Percentiles rank a stretch among this genome's conserved stretches.
Conservation (phyloP, 108 stramenopile genomes). For the Cyclostephanos tholiformis region DNA sequence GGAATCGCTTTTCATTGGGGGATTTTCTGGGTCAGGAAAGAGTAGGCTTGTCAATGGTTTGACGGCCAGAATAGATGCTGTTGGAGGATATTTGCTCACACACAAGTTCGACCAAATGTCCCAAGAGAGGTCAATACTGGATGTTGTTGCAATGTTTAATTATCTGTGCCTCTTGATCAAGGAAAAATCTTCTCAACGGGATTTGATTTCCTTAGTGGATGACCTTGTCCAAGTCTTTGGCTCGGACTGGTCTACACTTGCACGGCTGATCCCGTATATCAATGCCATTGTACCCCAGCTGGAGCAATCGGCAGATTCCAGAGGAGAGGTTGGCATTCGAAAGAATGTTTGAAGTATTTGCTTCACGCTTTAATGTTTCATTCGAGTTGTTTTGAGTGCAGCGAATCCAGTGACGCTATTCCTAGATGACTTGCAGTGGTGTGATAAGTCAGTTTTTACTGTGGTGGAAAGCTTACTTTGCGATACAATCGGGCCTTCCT, state of each 20-base stretch:
- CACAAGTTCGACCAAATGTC: constrained; percentile 45
- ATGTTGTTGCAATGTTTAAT: constrained; percentile 38
- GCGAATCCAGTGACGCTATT: constrained; percentile 18
- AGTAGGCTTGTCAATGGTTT: constrained; percentile 1
- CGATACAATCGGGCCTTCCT: constrained; percentile 15
- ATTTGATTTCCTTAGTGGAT: neutral
- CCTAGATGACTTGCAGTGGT: constrained; percentile 49
- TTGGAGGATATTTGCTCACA: constrained; percentile 19
- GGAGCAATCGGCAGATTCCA: neutral
- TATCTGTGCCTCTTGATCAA: constrained; percentile 26
- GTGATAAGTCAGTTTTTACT: constrained; percentile 25
- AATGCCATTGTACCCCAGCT: constrained; percentile 1
- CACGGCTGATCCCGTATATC: constrained; percentile 29
- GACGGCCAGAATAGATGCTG: constrained; percentile 2
- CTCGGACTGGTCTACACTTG: constrained; percentile 22
- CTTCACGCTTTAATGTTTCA: constrained; percentile 24
- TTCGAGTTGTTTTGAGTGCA: too few species aligned
- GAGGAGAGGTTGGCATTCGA: neutral
- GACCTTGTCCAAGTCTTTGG: constrained; percentile 32
- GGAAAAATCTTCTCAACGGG: constrained; percentile 3
- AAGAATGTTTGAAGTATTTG: constrained; percentile 39
- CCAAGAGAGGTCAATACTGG: constrained; percentile 18
- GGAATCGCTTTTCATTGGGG: constrained; percentile 39
- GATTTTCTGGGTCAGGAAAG: constrained; percentile 29
- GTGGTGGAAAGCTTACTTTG: constrained; percentile 39